A percentile compares a stretch with the other conserved stretches of the same genome.
Conservation (phyloP, 176 grass and related monocot genomes). For the Tuctoria greenei region DNA sequence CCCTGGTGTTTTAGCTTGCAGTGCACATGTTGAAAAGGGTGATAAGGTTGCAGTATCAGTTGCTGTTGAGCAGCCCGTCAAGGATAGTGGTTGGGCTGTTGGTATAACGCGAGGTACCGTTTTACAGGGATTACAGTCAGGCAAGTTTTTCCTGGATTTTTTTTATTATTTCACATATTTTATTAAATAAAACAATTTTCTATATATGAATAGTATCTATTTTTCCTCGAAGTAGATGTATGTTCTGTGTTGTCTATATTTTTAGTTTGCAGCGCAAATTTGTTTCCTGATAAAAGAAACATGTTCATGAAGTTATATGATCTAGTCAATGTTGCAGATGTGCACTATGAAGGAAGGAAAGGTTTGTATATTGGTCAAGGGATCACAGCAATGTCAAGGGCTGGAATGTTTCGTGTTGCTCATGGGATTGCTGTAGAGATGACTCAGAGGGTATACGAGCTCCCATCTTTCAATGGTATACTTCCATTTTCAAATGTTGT, state of each 20-base stretch:
- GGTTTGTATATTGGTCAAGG: slow-evolving; percentile 92
- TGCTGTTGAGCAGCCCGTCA: slow-evolving; percentile 61
- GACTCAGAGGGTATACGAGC: slow-evolving; percentile 75
- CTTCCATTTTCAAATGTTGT: background rate
- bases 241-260: background rate
- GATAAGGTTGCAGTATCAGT: slow-evolving; percentile 89
- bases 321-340: slow-evolving; percentile 58
- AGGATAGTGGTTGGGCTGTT: slow-evolving; percentile 65
- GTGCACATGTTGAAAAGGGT: slow-evolving; percentile 91
- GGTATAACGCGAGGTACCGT: slow-evolving; percentile 89
- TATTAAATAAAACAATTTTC: slow-evolving; percentile 26
- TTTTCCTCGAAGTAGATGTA: slow-evolving; percentile 11
- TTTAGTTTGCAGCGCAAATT: slow-evolving; percentile 11
- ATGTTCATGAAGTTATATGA: slow-evolving; percentile 22
- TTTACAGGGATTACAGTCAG: slow-evolving; percentile 74
- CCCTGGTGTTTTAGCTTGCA: slow-evolving; percentile 93
- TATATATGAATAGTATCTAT: slow-evolving; percentile 14
- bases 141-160: slow-evolving; percentile 33
- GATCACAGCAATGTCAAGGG: slow-evolving; percentile 70
- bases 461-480: slow-evolving; percentile 95
- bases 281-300: slow-evolving; percentile 5
- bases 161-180: slow-evolving; percentile 1
- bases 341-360: slow-evolving; percentile 75
- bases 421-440: slow-evolving; percentile 89
- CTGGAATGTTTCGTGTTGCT: slow-evolving; percentile 82